Conservation (phyloP, 2,329 filamentous ascomycete species). For the Fusarium austroafricanum region DNA sequence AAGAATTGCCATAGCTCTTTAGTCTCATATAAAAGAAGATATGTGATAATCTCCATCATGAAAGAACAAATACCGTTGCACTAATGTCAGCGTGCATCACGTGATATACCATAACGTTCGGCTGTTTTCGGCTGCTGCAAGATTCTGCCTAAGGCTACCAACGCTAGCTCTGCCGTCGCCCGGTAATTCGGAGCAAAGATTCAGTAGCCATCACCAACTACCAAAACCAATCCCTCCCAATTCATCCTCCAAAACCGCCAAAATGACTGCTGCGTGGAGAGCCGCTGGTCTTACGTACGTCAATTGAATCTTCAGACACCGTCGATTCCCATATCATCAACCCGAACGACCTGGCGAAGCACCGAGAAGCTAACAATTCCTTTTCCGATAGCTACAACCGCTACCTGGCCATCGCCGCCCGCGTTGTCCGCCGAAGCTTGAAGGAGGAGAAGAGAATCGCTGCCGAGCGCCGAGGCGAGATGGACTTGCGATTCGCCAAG, state of each 20-base stretch:
- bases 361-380: constrained; percentile 51
- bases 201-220: constrained; percentile 53
- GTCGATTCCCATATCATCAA: constrained; percentile 3
- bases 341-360: constrained; percentile 32
- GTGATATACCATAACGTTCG: constrained; percentile 1
- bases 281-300: constrained; percentile 94
- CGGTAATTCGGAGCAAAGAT: constrained; percentile 52
- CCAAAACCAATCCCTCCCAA: constrained; percentile 45
- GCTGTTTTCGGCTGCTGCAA: constrained; percentile 27
- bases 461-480: constrained; percentile 90
- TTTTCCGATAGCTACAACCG: constrained; percentile 89
- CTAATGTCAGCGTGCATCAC: background rate
- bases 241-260: constrained; percentile 61
- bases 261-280: constrained; percentile 99
- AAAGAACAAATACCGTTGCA: background rate
- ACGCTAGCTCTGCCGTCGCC: constrained; percentile 41
- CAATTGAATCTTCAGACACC: constrained; percentile 45
- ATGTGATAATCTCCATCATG: background rate
- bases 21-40: too few species aligned
- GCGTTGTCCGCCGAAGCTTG: constrained; percentile 93
- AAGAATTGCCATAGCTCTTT: background rate
- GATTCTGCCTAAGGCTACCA: constrained; percentile 49
- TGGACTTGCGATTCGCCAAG: constrained; percentile 90
- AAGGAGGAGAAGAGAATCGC: constrained; percentile 92
- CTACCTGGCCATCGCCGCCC: constrained; percentile 95